phyloP scores from a whole-genome alignment of 2,329 filamentous ascomycete genomes.

The Colletotrichum tamarilloi region DNA sequence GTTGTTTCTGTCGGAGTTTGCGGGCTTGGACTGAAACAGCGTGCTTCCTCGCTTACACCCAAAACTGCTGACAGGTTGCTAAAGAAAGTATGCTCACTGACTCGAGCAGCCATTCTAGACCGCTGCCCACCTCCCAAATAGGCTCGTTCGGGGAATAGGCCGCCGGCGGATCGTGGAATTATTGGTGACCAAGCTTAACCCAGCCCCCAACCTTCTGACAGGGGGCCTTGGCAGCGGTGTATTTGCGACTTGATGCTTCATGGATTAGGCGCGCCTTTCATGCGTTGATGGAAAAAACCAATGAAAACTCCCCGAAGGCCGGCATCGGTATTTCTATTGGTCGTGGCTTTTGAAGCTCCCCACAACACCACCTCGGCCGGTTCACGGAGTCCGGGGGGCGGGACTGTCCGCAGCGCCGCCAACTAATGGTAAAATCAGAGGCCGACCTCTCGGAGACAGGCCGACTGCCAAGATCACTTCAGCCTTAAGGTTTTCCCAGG shows the following conservation, averaged over 20 bases:
- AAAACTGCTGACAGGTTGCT: neutral
- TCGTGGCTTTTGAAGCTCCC: neutral
- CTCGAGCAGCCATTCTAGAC: conserved; percentile 3
- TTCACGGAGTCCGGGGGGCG: neutral
- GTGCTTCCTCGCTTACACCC: neutral
- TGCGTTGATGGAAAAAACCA: neutral
- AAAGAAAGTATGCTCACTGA: neutral
- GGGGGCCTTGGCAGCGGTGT: neutral
- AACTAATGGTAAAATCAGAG: neutral
- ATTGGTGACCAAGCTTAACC: neutral
- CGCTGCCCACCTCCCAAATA: neutral
- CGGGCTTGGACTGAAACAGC: neutral
- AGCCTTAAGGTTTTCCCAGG: neutral
- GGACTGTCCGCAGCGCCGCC: neutral
- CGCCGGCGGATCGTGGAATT: neutral
- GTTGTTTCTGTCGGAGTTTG: neutral
- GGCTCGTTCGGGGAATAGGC: neutral
- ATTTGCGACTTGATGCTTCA: neutral
- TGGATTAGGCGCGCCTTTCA: neutral
- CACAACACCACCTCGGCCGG: neutral
- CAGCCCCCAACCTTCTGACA: neutral
- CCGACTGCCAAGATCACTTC: neutral
- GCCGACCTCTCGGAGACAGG: neutral
- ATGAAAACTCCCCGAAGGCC: neutral
- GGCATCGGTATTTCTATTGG: neutral